Conservation (phyloP, 1,284 basidiomycete genomes). For the Malassezia yamatoensis region DNA sequence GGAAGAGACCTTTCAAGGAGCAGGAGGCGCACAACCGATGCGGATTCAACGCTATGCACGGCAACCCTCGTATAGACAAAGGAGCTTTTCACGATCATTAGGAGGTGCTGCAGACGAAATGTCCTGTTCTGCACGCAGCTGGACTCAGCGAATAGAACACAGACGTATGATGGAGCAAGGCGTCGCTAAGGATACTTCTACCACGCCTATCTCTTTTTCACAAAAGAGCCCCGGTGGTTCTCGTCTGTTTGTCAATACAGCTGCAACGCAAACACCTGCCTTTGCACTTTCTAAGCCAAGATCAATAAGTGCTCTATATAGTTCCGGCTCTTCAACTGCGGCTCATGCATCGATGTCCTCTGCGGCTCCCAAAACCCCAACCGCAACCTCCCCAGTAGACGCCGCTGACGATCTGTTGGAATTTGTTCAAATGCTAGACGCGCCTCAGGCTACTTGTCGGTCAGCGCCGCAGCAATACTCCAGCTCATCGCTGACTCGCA, state of each 20-base stretch:
- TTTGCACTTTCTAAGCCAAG: conserved; percentile 5
- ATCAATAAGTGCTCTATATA: background rate
- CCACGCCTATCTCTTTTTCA: background rate
- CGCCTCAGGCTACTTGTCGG: background rate
- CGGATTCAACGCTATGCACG: conserved; percentile 13
- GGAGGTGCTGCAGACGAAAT: background rate
- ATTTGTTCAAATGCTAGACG: conserved; percentile 16
- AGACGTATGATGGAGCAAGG: conserved; percentile 11
- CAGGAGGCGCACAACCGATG: background rate
- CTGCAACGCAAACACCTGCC: conserved; percentile 8
- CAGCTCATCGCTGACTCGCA: background rate
- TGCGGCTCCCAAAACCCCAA: too few species aligned
- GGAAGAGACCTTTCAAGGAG: background rate
- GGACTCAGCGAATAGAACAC: conserved; percentile 9
- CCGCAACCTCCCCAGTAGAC: background rate
- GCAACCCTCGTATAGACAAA: conserved; percentile 13
- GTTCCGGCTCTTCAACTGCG: background rate
- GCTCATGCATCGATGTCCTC: background rate
- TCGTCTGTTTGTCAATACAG: conserved; percentile 9
- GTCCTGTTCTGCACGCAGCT: conserved; percentile 6
- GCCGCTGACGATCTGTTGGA: conserved; percentile 9
- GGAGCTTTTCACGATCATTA: conserved; percentile 3
- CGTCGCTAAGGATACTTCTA: background rate
- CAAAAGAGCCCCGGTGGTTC: conserved; percentile 3
- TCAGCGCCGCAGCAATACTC: background rate